These are phyloP conservation scores for Penicillium brevicompactum DNA, from an alignment of 2,329 filamentous ascomycete genomes.

Conservation along the genomic window DNA sequence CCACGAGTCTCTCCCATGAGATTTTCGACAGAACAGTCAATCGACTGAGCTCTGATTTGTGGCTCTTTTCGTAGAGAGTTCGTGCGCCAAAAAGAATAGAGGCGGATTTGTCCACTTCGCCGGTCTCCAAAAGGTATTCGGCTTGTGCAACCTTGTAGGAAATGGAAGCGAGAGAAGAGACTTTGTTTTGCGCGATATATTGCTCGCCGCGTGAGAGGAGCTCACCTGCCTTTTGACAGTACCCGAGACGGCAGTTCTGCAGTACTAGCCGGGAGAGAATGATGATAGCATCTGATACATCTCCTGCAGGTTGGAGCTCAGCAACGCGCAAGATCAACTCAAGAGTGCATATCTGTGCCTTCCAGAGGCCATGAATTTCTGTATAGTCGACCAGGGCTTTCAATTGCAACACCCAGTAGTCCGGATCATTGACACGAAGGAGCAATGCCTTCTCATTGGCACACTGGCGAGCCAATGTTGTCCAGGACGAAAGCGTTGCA, in stretches of 20 bases:
- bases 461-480: constrained; percentile 47
- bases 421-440: constrained; percentile 52
- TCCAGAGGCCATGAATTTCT: constrained; percentile 58
- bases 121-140: constrained; percentile 71
- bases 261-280: constrained; percentile 52
- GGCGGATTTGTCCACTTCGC: constrained; percentile 63
- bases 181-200: constrained; percentile 43
- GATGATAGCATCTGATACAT: constrained; percentile 43
- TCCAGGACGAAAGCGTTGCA: constrained; percentile 38
- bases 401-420: constrained; percentile 54
- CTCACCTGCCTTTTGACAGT: constrained; percentile 59
- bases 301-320: constrained; percentile 45
- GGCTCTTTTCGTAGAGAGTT: constrained; percentile 35
- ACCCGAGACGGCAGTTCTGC: constrained; percentile 62
- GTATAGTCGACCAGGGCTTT: constrained; percentile 59
- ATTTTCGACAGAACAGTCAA: constrained; percentile 44
- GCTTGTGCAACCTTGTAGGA: constrained; percentile 71
- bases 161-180: constrained; percentile 51
- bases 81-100: constrained; percentile 35
- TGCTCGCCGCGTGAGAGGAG: constrained; percentile 62
- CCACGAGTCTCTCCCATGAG: constrained; percentile 56
- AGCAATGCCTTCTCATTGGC: constrained; percentile 45
- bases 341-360: constrained; percentile 52
- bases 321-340: constrained; percentile 51
- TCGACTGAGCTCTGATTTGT: constrained; percentile 32